Percentiles rank a stretch among this genome's conserved stretches.
phyloP scores from a whole-genome alignment of 2,329 filamentous ascomycete species.

The Sclerotinia glacialis region DNA sequence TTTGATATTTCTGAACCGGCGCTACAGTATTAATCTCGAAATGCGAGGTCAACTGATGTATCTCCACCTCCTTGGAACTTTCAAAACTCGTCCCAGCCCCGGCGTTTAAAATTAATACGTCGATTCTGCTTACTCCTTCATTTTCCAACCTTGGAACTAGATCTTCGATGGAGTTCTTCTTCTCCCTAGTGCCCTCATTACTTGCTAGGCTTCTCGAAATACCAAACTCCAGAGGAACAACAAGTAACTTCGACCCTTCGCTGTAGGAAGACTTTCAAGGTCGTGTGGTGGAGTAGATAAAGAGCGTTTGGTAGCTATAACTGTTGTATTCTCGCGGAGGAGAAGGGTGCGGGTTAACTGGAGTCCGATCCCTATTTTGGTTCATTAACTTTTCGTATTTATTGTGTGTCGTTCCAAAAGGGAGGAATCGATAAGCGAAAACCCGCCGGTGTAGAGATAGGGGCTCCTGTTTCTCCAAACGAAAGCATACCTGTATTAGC shows the following conservation, averaged over 20 bases:
- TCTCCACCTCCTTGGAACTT: conserved; percentile 35
- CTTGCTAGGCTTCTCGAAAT: too few species aligned
- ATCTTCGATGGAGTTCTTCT: background rate
- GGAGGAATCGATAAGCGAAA: conserved; percentile 14
- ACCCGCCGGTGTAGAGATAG: background rate
- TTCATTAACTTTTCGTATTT: background rate
- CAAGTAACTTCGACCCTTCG: background rate
- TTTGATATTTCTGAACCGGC: conserved; percentile 46
- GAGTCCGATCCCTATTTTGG: conserved; percentile 37
- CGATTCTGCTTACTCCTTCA: conserved; percentile 43
- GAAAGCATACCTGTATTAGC: conserved; percentile 32
- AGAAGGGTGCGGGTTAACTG: conserved; percentile 41
- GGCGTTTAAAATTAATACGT: conserved; percentile 53
- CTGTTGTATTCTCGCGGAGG: conserved; percentile 40
- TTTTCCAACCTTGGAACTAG: background rate
- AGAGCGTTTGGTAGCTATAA: conserved; percentile 44
- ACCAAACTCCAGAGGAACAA: background rate
- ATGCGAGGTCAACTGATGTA: conserved; percentile 41
- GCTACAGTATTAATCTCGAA: conserved; percentile 48
- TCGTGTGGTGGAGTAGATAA: conserved; percentile 21
- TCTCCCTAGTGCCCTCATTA: accelerated
- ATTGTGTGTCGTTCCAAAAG: background rate
- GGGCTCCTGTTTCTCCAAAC: background rate
- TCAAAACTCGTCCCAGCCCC: conserved; percentile 42
- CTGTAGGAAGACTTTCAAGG: background rate